phyloP scores from a whole-genome alignment of 1,139 yeast genomes.

The Pichia sp. region DNA sequence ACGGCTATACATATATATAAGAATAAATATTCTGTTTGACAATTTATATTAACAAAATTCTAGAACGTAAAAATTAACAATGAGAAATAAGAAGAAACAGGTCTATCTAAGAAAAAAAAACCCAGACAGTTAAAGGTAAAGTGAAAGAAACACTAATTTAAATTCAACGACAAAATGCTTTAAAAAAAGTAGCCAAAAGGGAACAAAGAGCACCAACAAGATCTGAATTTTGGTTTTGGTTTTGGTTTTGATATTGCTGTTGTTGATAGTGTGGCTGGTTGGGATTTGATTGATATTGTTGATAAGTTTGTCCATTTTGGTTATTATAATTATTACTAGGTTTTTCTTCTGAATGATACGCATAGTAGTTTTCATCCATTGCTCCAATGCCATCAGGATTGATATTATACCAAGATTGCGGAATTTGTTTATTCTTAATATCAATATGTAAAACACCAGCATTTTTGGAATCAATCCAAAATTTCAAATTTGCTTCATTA shows the following conservation, averaged over 20 bases:
- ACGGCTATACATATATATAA: too few relatives aligned
- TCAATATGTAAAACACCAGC: conserved; percentile 76
- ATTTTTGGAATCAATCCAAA: conserved; percentile 62
- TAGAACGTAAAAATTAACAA: too few relatives aligned
- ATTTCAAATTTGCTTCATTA: conserved; percentile 52
- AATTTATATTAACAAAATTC: too few relatives aligned
- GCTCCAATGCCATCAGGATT: conserved; percentile 29
- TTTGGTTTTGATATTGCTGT: conserved; percentile 21
- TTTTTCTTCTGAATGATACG: conserved; percentile 16
- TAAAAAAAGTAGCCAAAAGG: background rate
- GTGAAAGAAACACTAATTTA: too few relatives aligned
- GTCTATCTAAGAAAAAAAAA: too few relatives aligned
- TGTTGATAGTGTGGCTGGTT: conserved; percentile 29
- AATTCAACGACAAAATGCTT: conserved; percentile 1
- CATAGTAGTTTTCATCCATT: conserved; percentile 24
- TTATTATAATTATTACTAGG: conserved; percentile 11
- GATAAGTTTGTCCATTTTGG: conserved; percentile 29
- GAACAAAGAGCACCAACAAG: background rate
- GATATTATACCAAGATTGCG: conserved; percentile 40
- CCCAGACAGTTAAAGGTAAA: too few relatives aligned
- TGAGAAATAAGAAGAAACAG: too few relatives aligned
- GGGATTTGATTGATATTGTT: background rate
- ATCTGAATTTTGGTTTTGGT: conserved; percentile 1
- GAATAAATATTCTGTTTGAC: too few relatives aligned
- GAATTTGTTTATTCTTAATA: conserved; percentile 45